phyloP scores from a whole-genome alignment of 768 basidiomycete species.

The Lepiota brunneoincarnata region DNA sequence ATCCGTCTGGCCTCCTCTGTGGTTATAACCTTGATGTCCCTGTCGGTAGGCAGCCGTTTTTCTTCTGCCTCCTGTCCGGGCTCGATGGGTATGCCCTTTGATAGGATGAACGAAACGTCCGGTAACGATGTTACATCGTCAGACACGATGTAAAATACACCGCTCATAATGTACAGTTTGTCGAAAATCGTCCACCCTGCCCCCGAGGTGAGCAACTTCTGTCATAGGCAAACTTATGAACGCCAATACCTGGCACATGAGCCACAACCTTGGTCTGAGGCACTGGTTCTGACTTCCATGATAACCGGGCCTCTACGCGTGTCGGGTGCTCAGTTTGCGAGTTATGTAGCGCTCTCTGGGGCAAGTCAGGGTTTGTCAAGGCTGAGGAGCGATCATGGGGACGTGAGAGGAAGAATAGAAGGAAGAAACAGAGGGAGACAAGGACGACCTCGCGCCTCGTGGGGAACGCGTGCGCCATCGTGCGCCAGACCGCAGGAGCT shows the following conservation, averaged over 20 bases:
- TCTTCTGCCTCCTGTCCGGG: conserved; percentile 54
- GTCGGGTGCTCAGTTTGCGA: conserved; percentile 16
- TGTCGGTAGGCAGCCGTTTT: conserved; percentile 68
- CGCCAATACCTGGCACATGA: conserved; percentile 65
- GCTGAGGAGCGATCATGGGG: conserved; percentile 5
- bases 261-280: conserved; percentile 67
- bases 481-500: not conserved
- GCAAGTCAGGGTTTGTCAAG: conserved; percentile 1
- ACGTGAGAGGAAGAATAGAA: conserved; percentile 12
- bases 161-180: conserved; percentile 76
- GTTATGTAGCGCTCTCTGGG: conserved; percentile 9
- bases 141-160: conserved; percentile 79
- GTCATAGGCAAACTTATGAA: not conserved
- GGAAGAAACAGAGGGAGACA: conserved; percentile 12
- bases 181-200: conserved; percentile 92
- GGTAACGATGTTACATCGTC: conserved; percentile 69
- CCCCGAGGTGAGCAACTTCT: conserved; percentile 5
- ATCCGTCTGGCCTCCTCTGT: conserved; percentile 60
- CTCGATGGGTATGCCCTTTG: conserved; percentile 58
- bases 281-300: conserved; percentile 36
- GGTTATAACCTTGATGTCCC: conserved; percentile 76
- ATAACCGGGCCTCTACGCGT: conserved; percentile 26
- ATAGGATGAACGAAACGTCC: conserved; percentile 64
- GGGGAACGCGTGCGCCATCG: conserved; percentile 13
- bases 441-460: conserved; percentile 17